phyloP scores from a whole-genome alignment of 805 yeast genomes.

The Pichia cephalocereana region DNA sequence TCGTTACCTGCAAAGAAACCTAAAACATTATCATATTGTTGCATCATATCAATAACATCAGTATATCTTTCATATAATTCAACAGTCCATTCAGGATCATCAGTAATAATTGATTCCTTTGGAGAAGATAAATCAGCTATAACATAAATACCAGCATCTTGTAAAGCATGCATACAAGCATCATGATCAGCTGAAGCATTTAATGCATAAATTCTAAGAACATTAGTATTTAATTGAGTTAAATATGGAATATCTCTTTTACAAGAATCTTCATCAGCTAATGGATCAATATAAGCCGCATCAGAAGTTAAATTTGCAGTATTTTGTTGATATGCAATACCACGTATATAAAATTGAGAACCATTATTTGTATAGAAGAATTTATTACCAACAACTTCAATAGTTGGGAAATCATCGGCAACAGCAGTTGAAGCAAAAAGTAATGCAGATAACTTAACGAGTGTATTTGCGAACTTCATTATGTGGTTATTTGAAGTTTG shows the following conservation, averaged over 20 bases:
- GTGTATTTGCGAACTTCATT: constrained; percentile 8
- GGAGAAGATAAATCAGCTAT: constrained; percentile 89
- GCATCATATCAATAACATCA: constrained; percentile 71
- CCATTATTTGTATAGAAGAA: constrained; percentile 68
- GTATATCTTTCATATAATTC: constrained; percentile 69
- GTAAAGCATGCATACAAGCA: constrained; percentile 63
- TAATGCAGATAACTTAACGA: constrained; percentile 12
- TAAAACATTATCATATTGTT: constrained; percentile 67
- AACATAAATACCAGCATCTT: constrained; percentile 85
- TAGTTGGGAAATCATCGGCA: constrained; percentile 33
- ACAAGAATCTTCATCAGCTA: constrained; percentile 63
- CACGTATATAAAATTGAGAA: constrained; percentile 77
- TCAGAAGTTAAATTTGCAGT: constrained; percentile 32
- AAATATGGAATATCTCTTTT: constrained; percentile 78
- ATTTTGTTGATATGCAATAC: constrained; percentile 80
- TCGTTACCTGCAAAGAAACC: constrained; percentile 99
- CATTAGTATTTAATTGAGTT: constrained; percentile 58
- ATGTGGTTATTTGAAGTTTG: background rate
- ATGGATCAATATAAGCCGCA: constrained; percentile 55
- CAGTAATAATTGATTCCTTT: constrained; percentile 63
- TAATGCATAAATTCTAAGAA: constrained; percentile 79
- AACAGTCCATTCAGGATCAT: constrained; percentile 69
- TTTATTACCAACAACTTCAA: constrained; percentile 63
- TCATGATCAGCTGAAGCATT: constrained; percentile 66
- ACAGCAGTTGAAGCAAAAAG: constrained; percentile 12